Percentiles rank a stretch among this genome's conserved stretches.
Evolutionary conservation across 306 rosid species (phyloP).

Genomic region (Glycine soja): DNA sequence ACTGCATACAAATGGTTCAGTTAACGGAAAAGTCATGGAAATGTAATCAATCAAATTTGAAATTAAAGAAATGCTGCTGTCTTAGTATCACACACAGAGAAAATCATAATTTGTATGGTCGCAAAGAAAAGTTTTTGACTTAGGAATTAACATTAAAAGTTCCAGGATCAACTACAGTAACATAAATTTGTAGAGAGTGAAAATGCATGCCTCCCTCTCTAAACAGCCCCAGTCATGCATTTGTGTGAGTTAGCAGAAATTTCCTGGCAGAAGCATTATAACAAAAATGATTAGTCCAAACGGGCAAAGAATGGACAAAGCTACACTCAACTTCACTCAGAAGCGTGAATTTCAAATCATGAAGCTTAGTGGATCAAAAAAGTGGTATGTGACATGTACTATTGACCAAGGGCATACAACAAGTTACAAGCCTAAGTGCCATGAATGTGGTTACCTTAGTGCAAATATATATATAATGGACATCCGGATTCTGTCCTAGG

Average conservation of each 20-base stretch:
- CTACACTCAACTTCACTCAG: slow-evolving; percentile 14
- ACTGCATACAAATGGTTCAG: neutral
- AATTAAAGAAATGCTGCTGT: slow-evolving; percentile 21
- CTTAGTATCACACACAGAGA: slow-evolving; percentile 33
- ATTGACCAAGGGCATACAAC: slow-evolving; percentile 11
- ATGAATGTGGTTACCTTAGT: slow-evolving; percentile 60
- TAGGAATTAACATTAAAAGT: slow-evolving; percentile 27
- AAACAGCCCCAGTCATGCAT: slow-evolving; percentile 38
- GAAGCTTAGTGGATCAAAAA: slow-evolving; percentile 25
- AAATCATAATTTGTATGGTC: neutral
- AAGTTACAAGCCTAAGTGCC: neutral
- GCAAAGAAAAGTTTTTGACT: slow-evolving; percentile 7
- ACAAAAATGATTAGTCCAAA: slow-evolving; percentile 37
- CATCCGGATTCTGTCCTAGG: slow-evolving; percentile 75
- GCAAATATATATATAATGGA: slow-evolving; percentile 80
- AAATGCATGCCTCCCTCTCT: slow-evolving; percentile 40
- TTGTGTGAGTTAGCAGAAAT: slow-evolving; percentile 38
- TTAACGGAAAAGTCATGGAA: slow-evolving; percentile 12
- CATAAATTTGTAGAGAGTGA: slow-evolving; percentile 33
- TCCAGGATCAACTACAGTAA: slow-evolving; percentile 39
- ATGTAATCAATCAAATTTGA: neutral
- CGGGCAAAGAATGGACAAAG: neutral
- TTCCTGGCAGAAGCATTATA: slow-evolving; percentile 49
- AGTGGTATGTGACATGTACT: neutral
- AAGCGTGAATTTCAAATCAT: slow-evolving; percentile 4